Conservation (phyloP, 352 stramenopile genomes). For the Pythium sukuiense region DNA sequence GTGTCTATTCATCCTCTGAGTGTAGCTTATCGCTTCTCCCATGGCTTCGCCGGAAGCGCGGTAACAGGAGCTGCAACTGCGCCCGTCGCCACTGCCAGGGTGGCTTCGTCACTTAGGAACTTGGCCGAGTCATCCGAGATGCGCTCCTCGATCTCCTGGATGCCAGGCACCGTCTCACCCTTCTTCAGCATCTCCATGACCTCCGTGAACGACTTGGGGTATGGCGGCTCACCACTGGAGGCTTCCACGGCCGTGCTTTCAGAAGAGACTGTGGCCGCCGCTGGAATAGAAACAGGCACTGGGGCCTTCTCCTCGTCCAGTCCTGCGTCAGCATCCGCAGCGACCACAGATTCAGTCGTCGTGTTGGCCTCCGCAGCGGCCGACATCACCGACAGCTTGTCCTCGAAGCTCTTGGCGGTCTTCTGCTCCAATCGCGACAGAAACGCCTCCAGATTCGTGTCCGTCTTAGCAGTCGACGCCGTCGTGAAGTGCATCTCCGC, state of each 20-base stretch:
- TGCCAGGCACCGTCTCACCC: constrained; percentile 66
- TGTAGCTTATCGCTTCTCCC: constrained; percentile 20
- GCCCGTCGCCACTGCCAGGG: background rate
- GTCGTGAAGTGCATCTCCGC: constrained; percentile 19
- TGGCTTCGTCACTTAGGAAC: constrained; percentile 15
- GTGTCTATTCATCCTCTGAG: background rate
- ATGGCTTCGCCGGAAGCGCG: constrained; percentile 18
- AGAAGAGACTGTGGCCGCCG: too few species aligned
- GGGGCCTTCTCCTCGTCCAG: constrained; percentile 24
- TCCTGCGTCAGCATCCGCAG: constrained; percentile 5
- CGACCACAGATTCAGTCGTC: background rate
- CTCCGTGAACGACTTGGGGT: constrained; percentile 71
- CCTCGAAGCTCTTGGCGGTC: constrained; percentile 14
- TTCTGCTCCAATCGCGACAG: constrained; percentile 26
- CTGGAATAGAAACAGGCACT: background rate
- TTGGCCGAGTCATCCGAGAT: constrained; percentile 56
- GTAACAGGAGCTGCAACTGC: background rate
- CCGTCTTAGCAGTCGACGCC: constrained; percentile 9
- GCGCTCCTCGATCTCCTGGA: constrained; percentile 75
- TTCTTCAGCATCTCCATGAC: constrained; percentile 79
- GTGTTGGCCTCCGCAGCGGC: background rate
- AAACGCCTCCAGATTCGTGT: constrained; percentile 27
- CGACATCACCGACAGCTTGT: background rate
- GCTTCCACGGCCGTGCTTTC: background rate
- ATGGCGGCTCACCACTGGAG: constrained; percentile 37